Percentiles rank a stretch among this genome's conserved stretches.
Conservation (phyloP, 179 eudicot species). For the Beta macrorhiza region DNA sequence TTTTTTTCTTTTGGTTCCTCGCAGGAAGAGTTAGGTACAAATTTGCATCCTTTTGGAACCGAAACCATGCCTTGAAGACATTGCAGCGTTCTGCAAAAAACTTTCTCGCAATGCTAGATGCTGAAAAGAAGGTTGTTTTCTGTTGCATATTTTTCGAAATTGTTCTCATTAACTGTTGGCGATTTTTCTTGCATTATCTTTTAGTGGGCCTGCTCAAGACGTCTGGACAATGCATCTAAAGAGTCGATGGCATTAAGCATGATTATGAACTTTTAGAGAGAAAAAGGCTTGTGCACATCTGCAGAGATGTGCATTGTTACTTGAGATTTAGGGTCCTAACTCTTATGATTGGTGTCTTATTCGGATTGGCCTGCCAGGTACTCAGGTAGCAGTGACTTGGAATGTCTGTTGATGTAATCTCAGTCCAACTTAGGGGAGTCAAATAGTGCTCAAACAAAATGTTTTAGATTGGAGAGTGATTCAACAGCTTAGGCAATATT, state of each 20-base stretch:
- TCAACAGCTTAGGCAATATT: no score
- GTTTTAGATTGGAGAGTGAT: background rate
- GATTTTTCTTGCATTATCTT: background rate
- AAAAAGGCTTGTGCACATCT: background rate
- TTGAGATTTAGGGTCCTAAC: background rate
- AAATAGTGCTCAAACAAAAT: background rate
- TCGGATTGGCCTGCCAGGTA: background rate
- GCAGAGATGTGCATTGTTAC: background rate
- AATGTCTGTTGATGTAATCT: no score
- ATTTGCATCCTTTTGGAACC: conserved; percentile 97
- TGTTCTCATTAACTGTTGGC: background rate
- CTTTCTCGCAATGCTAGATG: conserved; percentile 65
- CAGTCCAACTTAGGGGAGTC: background rate
- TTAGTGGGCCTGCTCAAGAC: background rate
- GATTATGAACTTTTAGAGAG: background rate
- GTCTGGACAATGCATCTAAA: background rate
- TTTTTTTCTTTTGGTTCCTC: conserved; percentile 14
- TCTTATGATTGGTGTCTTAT: background rate
- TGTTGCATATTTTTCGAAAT: background rate
- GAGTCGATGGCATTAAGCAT: background rate
- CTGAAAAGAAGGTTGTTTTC: conserved; percentile 79
- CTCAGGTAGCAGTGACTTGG: background rate
- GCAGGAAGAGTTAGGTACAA: conserved; percentile 95
- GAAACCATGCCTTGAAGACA: conserved; percentile 71
- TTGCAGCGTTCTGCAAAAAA: conserved; percentile 67